Evolutionary conservation across 2,329 filamentous ascomycete species (phyloP).

Genomic region (Juglanconis juglandina): DNA sequence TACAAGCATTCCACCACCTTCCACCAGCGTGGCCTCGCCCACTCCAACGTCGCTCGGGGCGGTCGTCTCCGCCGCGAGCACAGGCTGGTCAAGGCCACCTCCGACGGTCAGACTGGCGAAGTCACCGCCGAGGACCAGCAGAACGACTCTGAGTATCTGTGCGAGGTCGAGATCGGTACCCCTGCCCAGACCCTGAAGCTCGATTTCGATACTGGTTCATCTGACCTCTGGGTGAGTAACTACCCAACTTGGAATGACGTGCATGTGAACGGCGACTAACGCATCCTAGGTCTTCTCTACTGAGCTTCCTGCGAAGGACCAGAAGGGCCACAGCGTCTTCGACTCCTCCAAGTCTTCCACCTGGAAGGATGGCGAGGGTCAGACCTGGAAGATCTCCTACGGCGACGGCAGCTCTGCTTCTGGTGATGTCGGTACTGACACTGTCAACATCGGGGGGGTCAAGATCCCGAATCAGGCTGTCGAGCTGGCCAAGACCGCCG

Average conservation of each 20-base stretch:
- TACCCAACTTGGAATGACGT: background rate
- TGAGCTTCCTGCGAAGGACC: constrained; percentile 36
- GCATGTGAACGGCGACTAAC: constrained; percentile 7
- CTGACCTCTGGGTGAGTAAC: constrained; percentile 63
- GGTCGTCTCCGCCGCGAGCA: constrained; percentile 45
- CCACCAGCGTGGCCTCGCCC: constrained; percentile 45
- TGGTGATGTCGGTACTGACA: constrained; percentile 62
- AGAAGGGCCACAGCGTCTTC: constrained; percentile 52
- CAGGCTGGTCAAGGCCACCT: constrained; percentile 43
- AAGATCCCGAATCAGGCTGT: constrained; percentile 59
- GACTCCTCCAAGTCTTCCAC: constrained; percentile 59
- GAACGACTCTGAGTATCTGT: constrained; percentile 65
- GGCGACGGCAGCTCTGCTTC: constrained; percentile 66
- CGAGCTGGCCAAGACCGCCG: constrained; percentile 60
- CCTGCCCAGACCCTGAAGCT: constrained; percentile 59
- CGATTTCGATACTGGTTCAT: constrained; percentile 69
- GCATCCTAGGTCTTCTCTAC: constrained; percentile 51
- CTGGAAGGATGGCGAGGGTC: constrained; percentile 46
- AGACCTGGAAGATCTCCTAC: constrained; percentile 64
- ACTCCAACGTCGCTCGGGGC: constrained; percentile 42
- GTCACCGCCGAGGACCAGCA: constrained; percentile 62
- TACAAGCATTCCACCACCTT: constrained; percentile 51
- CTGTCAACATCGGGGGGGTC: constrained; percentile 59
- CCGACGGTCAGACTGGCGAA: constrained; percentile 35
- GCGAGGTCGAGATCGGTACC: constrained; percentile 61